Evolutionary conservation across 495 filamentous ascomycete species (phyloP), one percentile per base, ranked within the genome.

Genomic region (Penicillium paxilli): DNA sequence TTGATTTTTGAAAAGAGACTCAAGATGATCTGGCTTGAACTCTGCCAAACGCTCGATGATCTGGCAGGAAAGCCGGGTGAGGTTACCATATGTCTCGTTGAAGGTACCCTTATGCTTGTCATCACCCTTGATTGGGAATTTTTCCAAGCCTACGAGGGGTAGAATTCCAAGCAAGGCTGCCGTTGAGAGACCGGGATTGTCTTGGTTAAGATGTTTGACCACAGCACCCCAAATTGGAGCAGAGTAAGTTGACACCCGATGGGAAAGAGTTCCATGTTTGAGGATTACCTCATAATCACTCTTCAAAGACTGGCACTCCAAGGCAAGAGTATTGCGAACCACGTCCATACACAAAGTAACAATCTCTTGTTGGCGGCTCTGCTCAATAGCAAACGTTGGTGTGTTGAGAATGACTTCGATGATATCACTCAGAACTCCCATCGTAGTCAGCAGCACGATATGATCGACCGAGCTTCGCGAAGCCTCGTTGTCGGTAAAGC

Each of bases 21-120:
- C 76, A 41, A 96, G 73, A 58, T 88, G 77, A 16, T 77, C 73
- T 5, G 83, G 78, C 19, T 73, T 76, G 65, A 94, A 95, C 47
- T 91, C 87, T 26, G 83, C 83, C 24, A 97, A 67, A 8, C 89
- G 82, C 51, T 89, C 87, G 32, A 96, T 79, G 25, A 93, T 83
- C 49, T 83, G 81, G 25, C 83, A 83, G 17, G 93, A 83, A 2
- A 87, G 78, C 44, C 83, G 80, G 20, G 84, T 84, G 6, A 92
- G 79, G 56, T 88, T 78, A 12, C 83, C 79, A 52, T 89, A 89
- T 33, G 86, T 82, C 38, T 76, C 65, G 60, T 96, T 96, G 75
- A 92, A 97, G 33, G 84, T 79, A 7, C 73, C 75, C 47, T 86
- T 81, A 45, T 80, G 72, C 2, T 67, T 68, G 46, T 78, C 69